Evolutionary conservation across 352 stramenopile genomes (phyloP), one percentile per base, ranked within the genome.

Genomic region (Globisporangium mamillatum): DNA sequence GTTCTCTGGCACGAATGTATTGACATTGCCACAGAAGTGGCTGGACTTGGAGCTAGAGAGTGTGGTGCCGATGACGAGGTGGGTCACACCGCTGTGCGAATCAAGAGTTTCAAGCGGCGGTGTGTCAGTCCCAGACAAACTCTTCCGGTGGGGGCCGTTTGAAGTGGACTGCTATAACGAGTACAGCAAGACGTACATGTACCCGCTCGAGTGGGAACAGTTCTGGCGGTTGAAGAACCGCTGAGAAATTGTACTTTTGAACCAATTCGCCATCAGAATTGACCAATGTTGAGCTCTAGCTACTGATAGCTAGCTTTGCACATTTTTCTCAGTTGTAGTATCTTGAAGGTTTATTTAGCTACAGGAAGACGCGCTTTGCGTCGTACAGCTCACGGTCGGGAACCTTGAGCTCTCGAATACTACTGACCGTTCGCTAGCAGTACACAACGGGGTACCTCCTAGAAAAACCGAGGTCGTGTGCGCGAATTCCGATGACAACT

Each of bases 1-100:
- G 7, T 24, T 67, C 18, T 46, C 63, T 6, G 52, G 54, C 22
- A 67, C 34, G 1, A 29, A 62, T 20, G 52, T 67, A 12, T 55
- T 38, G 16, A 18, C 27, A 9, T 25, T 60, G 60, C 46, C 60
- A 22, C 24, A 5, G 46, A 52, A 27, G 4, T 59, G 60, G 60
- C 52, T 41, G 27, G 14, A 60, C 12, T 9, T 38, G 54, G 54
- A 60, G 50, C 6, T 27, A 14, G 10, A 44, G 36, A 18, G 10
- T 18, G 36, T 44, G 36, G 36, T 18, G 2, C 36, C 10, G 36
- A 44, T 44, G 36, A 44, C 36, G 9, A 3, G 36, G 10, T 44
- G 36, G 36, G 36, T 18, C 36, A 44, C 36, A 14, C 36, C 36
- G 12, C 12, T 44, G 36, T 44, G 36, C 4, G 1, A 44, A 44